phyloP scores from a whole-genome alignment of 106 monocot species.

The Platanthera zijinensis region DNA sequence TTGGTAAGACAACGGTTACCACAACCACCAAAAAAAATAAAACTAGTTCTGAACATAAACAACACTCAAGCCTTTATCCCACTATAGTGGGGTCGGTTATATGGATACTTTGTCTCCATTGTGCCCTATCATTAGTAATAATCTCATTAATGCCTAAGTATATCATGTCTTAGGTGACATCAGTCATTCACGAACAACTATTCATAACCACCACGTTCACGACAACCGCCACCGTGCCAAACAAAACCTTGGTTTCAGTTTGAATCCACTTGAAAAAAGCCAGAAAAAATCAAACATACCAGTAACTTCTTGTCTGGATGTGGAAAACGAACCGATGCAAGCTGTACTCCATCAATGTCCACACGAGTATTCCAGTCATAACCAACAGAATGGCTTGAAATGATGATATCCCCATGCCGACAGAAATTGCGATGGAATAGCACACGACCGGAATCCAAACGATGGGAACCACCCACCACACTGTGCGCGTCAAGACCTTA shows the following conservation, averaged over 20 bases:
- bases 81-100: no score
- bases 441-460: constrained; percentile 92
- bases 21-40: no score
- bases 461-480: constrained; percentile 79
- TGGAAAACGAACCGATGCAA: constrained; percentile 95
- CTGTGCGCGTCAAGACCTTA: constrained; percentile 53
- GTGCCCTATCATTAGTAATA: no score
- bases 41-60: no score
- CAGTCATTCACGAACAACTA: no score
- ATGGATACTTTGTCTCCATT: no score
- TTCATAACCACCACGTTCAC: no score
- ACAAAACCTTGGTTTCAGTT: background rate
- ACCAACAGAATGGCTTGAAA: constrained; percentile 31
- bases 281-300: constrained; percentile 21
- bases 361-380: constrained; percentile 47
- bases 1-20: no score
- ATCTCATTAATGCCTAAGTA: no score
- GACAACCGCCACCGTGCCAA: no score
- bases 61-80: no score
- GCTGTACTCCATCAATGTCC: constrained; percentile 83
- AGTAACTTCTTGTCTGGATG: constrained; percentile 71
- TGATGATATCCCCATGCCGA: constrained; percentile 49
- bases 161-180: no score
- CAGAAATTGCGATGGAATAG: constrained; percentile 33
- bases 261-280: background rate